These are phyloP conservation scores for Chytriomyces hyalinus DNA, from an alignment of 192 early-diverging fungal species.

Conservation along the genomic window DNA sequence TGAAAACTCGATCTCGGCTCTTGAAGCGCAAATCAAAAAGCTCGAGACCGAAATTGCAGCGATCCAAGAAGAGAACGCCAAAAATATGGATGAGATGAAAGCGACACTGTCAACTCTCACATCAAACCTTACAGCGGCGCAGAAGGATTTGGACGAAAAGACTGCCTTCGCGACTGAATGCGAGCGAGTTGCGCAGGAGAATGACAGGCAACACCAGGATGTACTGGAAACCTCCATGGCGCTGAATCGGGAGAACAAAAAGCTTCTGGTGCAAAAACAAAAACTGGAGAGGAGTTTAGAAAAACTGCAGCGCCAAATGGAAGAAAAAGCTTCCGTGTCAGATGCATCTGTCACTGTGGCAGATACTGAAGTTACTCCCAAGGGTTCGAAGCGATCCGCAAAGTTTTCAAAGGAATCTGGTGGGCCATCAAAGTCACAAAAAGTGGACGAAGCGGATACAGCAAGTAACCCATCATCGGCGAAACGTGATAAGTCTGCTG, in stretches of 20 bases:
- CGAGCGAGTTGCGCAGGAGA: slow-evolving; percentile 21
- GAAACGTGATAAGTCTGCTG: not conserved
- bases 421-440: not conserved
- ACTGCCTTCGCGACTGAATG: not conserved
- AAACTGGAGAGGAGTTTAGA: slow-evolving; percentile 5
- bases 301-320: slow-evolving; percentile 25
- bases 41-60: too few relatives aligned
- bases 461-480: slow-evolving; percentile 4
- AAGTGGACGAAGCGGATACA: not conserved
- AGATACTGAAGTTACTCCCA: slow-evolving; percentile 12
- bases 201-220: slow-evolving; percentile 22
- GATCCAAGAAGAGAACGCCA: too few relatives aligned
- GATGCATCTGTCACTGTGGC: not conserved
- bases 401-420: too few relatives aligned
- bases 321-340: not conserved
- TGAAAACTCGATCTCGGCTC: too few relatives aligned
- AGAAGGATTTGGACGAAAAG: slow-evolving; percentile 5
- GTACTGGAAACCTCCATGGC: slow-evolving; percentile 24
- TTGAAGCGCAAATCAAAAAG: too few relatives aligned
- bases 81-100: too few relatives aligned
- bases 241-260: slow-evolving; percentile 26
- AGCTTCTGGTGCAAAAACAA: slow-evolving; percentile 16
- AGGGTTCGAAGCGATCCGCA: slow-evolving; percentile 1
- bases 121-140: too few relatives aligned
- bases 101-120: too few relatives aligned